These are phyloP conservation scores for Gynandropsis gynandra DNA, from an alignment of 345 rosid genomes.

Conservation along the genomic window DNA sequence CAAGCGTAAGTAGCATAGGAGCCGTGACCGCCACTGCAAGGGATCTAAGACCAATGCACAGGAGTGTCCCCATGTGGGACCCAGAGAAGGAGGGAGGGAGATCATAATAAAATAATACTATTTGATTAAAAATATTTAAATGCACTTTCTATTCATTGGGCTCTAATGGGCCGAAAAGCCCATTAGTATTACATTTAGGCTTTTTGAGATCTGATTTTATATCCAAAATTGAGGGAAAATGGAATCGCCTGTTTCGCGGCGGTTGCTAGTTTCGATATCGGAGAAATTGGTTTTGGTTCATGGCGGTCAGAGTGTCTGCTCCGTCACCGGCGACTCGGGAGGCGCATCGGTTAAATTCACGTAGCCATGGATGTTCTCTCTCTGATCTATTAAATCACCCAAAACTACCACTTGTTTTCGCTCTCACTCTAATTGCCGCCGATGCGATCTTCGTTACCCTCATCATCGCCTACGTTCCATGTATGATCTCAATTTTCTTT, in stretches of 20 bases:
- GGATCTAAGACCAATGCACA: constrained; percentile 29
- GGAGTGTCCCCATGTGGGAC: background rate
- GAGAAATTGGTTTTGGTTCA: background rate
- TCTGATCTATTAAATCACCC: constrained; percentile 29
- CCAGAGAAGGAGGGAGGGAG: too few relatives aligned
- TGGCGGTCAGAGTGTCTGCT: constrained; percentile 24
- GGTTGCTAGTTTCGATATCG: background rate
- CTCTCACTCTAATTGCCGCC: constrained; percentile 37
- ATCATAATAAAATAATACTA: too few relatives aligned
- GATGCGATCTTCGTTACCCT: constrained; percentile 67
- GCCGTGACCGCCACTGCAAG: constrained; percentile 49
- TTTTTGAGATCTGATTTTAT: background rate
- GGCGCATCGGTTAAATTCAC: constrained; percentile 24
- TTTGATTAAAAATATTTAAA: too few relatives aligned
- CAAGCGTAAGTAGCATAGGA: constrained; percentile 53
- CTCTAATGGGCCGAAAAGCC: background rate
- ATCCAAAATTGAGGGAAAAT: background rate
- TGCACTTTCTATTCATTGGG: too few relatives aligned
- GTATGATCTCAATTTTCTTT: constrained; percentile 36
- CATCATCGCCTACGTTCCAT: constrained; percentile 72
- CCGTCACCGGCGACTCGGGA: constrained; percentile 27
- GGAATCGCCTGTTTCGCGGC: constrained; percentile 17
- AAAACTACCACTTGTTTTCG: constrained; percentile 28
- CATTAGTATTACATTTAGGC: background rate
- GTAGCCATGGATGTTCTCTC: constrained; percentile 16